These are phyloP conservation scores for Pseudozyma hubeiensis DNA, from an alignment of 1,284 basidiomycete species.

Conservation along the genomic window DNA sequence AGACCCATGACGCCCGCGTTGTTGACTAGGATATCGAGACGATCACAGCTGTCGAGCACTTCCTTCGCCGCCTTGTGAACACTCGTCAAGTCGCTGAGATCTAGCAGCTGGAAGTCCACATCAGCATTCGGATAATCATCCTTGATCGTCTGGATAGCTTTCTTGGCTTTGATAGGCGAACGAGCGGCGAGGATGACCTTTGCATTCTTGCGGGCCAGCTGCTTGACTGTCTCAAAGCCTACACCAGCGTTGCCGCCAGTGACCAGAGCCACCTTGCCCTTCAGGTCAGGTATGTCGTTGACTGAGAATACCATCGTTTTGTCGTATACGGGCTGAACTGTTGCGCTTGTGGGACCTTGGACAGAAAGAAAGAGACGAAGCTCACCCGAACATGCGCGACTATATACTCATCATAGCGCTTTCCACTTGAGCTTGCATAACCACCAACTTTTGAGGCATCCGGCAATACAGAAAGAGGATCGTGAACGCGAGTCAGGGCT, in stretches of 20 bases:
- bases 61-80: not conserved
- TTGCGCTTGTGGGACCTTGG: no score
- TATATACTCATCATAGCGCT: no score
- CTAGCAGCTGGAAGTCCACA: not conserved
- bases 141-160: constrained; percentile 1
- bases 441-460: no score
- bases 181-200: constrained; percentile 1
- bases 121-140: not conserved
- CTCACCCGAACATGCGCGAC: no score
- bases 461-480: no score
- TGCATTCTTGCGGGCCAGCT: constrained; percentile 1
- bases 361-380: no score
- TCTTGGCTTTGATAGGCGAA: not conserved
- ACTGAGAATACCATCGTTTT: no score
- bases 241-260: constrained; percentile 4
- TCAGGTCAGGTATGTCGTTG: constrained; percentile 2
- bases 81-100: not conserved
- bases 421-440: no score
- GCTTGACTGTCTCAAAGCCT: not conserved
- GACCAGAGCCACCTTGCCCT: constrained; percentile 3
- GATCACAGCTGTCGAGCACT: not conserved
- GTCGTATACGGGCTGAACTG: no score
- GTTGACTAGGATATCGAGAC: constrained; percentile 2
- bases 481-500: no score
- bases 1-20: not conserved